These are phyloP conservation scores for Casuarina glauca DNA, from an alignment of 306 rosid genomes.

Conservation along the genomic window DNA sequence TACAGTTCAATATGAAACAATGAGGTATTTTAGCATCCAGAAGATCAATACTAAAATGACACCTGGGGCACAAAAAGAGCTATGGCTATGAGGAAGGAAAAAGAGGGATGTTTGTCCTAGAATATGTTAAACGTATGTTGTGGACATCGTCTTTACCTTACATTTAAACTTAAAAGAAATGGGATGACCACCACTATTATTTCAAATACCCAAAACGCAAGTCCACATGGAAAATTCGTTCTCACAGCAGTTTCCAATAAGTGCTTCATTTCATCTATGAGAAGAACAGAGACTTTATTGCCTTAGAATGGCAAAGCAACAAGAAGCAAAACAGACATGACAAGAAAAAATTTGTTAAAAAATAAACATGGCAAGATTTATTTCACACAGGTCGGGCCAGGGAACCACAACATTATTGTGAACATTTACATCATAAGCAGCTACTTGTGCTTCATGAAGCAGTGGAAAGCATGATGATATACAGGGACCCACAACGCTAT, in stretches of 20 bases:
- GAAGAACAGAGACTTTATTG: constrained; percentile 11
- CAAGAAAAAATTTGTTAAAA: neutral
- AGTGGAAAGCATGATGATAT: neutral
- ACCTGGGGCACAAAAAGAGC: neutral
- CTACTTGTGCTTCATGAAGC: neutral
- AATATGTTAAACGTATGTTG: neutral
- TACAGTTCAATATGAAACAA: constrained; percentile 13
- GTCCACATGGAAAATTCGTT: neutral
- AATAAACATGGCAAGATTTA: constrained; percentile 4
- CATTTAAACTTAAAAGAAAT: neutral
- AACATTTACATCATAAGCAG: neutral
- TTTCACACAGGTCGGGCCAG: constrained; percentile 15
- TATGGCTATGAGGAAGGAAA: neutral
- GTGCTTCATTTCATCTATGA: neutral
- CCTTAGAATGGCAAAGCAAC: constrained; percentile 3
- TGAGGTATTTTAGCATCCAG: constrained; percentile 14
- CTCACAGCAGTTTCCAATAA: neutral
- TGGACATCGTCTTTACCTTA: neutral
- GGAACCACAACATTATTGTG: neutral
- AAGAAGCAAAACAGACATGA: constrained; percentile 6
- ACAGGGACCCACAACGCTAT: neutral
- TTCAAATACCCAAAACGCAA: neutral
- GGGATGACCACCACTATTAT: neutral
- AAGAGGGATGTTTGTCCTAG: neutral
- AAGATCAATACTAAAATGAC: neutral